Evolutionary conservation across 1,139 yeast genomes (phyloP).

Genomic region (Arxiozyma slooffiae): DNA sequence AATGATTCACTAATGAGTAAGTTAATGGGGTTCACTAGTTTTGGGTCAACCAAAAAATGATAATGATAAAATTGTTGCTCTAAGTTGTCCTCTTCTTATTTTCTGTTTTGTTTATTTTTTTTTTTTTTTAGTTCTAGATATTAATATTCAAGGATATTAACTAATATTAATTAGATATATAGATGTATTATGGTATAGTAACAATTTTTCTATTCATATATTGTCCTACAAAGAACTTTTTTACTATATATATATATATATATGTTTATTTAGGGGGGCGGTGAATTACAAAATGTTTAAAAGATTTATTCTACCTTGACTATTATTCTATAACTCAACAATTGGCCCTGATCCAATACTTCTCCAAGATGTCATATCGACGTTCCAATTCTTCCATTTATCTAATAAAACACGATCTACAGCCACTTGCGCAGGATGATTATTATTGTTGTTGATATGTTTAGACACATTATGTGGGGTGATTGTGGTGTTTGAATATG

Average conservation of each 20-base stretch:
- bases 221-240: no score
- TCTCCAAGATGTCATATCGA: constrained; percentile 79
- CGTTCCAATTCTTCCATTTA: constrained; percentile 78
- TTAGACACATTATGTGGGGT: background rate
- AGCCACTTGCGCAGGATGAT: constrained; percentile 6
- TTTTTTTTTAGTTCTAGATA: background rate
- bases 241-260: no score
- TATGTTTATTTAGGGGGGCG: background rate
- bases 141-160: background rate
- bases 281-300: background rate
- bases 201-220: no score
- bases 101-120: no score
- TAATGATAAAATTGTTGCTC: background rate
- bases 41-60: constrained; percentile 33
- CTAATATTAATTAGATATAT: no score
- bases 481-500: constrained; percentile 3
- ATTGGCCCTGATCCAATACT: constrained; percentile 52
- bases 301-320: background rate
- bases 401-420: constrained; percentile 32
- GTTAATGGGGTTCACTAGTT: constrained; percentile 49
- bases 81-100: background rate
- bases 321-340: constrained; percentile 37
- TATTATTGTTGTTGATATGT: background rate
- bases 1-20: constrained; percentile 30
- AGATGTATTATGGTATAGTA: no score